Conservation (phyloP, 768 basidiomycete genomes). For the Mycena kentingensis region DNA sequence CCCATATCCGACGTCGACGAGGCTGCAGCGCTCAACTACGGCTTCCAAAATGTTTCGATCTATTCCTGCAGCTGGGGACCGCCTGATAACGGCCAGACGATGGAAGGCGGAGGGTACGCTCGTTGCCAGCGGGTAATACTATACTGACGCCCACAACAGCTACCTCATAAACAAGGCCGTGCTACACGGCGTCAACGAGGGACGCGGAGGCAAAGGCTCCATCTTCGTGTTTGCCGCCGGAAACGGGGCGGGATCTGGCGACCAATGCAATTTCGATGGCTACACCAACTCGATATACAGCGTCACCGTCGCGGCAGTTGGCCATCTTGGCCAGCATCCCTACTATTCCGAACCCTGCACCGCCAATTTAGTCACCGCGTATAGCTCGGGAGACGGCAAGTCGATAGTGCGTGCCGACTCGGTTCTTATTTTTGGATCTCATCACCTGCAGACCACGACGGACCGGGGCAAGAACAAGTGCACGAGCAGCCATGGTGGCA, state of each 20-base stretch:
- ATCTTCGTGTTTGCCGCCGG: constrained; percentile 97
- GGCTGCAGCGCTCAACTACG: constrained; percentile 92
- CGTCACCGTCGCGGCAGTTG: constrained; percentile 91
- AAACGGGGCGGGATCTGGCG: constrained; percentile 87
- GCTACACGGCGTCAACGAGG: constrained; percentile 88
- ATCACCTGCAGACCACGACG: constrained; percentile 74
- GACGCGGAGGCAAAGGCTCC: constrained; percentile 87
- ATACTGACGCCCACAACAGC: too few relatives aligned
- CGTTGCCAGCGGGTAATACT: too few relatives aligned
- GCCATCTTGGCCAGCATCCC: constrained; percentile 90
- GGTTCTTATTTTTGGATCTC: constrained; percentile 1
- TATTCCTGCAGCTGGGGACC: constrained; percentile 99
- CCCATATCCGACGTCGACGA: constrained; percentile 96
- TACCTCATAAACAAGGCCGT: constrained; percentile 59
- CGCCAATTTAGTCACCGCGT: constrained; percentile 95
- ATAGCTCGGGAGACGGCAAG: constrained; percentile 91
- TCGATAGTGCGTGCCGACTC: constrained; percentile 76
- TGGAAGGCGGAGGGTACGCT: constrained; percentile 93
- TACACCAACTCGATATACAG: constrained; percentile 98
- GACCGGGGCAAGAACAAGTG: constrained; percentile 87
- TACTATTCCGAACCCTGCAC: constrained; percentile 98
- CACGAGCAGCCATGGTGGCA: constrained; percentile 85
- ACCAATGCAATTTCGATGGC: constrained; percentile 99
- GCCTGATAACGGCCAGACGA: constrained; percentile 38
- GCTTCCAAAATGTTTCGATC: constrained; percentile 87